Conservation (phyloP, 495 filamentous ascomycete genomes). For the Trichoderma orchidacearum region DNA sequence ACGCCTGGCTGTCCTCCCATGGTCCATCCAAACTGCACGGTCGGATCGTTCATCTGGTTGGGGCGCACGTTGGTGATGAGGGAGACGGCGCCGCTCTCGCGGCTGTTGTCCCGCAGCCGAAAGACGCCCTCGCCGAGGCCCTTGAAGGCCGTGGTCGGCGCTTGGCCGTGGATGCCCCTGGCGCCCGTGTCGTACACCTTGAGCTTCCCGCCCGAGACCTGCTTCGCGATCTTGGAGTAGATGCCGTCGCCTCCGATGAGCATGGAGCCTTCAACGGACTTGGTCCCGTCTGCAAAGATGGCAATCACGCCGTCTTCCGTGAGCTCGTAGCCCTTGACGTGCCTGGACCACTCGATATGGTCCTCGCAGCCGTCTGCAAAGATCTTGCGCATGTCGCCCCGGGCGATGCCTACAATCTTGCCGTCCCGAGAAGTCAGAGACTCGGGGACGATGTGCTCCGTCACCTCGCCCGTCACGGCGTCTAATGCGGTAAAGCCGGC, state of each 20-base stretch:
- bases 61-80: constrained; percentile 41
- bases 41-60: constrained; percentile 39
- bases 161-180: constrained; percentile 40
- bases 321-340: constrained; percentile 33
- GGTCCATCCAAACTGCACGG: constrained; percentile 40
- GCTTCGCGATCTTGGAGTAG: constrained; percentile 35
- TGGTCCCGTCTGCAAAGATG: constrained; percentile 33
- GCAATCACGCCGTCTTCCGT: constrained; percentile 28
- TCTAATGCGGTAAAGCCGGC: constrained; percentile 27
- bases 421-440: constrained; percentile 26
- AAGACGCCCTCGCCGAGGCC: constrained; percentile 41
- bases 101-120: constrained; percentile 21
- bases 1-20: constrained; percentile 37
- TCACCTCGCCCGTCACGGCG: constrained; percentile 26
- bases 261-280: constrained; percentile 33
- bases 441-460: constrained; percentile 7
- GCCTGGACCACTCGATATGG: constrained; percentile 29
- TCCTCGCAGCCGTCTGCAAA: constrained; percentile 33
- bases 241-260: constrained; percentile 38
- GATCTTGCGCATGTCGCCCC: constrained; percentile 34
- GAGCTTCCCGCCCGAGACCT: constrained; percentile 32
- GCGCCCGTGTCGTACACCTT: constrained; percentile 41
- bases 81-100: constrained; percentile 23
- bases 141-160: constrained; percentile 37
- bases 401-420: constrained; percentile 35